Evolutionary conservation across 306 rosid species (phyloP).

Genomic region (Castanea mollissima): DNA sequence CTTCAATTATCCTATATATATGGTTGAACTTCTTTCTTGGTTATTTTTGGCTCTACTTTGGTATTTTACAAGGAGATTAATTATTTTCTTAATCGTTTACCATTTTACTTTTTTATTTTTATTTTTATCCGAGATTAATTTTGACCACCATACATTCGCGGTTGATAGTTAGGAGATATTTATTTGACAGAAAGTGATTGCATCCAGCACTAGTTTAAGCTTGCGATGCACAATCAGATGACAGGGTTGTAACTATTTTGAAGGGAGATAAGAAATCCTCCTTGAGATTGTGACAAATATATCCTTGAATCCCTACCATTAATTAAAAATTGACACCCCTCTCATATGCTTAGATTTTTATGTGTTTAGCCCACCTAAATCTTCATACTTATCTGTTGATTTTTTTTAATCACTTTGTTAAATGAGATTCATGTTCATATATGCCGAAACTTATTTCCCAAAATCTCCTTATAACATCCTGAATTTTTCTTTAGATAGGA

Average conservation of each 20-base stretch:
- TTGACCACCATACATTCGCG: neutral
- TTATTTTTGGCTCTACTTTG: neutral
- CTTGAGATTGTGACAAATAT: too few relatives aligned
- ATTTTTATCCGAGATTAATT: neutral
- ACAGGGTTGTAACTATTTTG: too few relatives aligned
- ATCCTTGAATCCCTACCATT: too few relatives aligned
- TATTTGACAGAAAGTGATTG: neutral
- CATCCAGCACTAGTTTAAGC: too few relatives aligned
- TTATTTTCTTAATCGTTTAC: neutral
- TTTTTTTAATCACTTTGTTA: too few relatives aligned
- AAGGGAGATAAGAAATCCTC: too few relatives aligned
- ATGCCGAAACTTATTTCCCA: slow-evolving; percentile 16
- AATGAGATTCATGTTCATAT: neutral
- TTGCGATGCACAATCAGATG: too few relatives aligned
- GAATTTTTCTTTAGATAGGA: slow-evolving; percentile 11
- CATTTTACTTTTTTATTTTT: neutral
- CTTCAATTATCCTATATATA: slow-evolving; percentile 9
- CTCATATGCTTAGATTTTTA: too few relatives aligned
- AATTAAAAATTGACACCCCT: too few relatives aligned
- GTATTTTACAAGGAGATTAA: neutral
- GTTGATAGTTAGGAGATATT: neutral
- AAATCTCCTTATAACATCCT: neutral
- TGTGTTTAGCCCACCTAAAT: too few relatives aligned
- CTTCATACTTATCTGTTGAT: too few relatives aligned
- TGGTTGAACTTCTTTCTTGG: slow-evolving; percentile 22